phyloP scores from a whole-genome alignment of 352 stramenopile species.

The Pythium volutum region DNA sequence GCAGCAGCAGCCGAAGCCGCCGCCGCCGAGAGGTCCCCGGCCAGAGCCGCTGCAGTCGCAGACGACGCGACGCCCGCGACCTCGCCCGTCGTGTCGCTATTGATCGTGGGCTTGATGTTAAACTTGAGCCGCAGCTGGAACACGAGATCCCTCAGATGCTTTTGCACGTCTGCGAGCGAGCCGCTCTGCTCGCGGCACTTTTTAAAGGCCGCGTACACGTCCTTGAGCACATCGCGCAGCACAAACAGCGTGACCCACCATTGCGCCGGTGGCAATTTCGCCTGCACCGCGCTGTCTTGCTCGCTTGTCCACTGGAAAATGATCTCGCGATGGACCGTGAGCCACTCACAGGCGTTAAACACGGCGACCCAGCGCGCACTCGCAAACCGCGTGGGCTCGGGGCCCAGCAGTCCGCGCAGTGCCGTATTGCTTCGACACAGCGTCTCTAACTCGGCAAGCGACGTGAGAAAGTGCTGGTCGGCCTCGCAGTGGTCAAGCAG shows the following conservation, averaged over 20 bases:
- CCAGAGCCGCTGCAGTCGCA: neutral
- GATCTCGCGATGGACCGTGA: slow-evolving; percentile 40
- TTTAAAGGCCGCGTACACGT: slow-evolving; percentile 31
- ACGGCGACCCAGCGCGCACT: slow-evolving; percentile 40
- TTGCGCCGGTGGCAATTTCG: slow-evolving; percentile 24
- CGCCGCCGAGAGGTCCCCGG: neutral
- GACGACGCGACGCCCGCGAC: neutral
- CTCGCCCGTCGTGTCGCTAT: neutral
- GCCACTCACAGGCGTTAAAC: slow-evolving; percentile 40
- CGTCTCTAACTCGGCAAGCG: slow-evolving; percentile 34
- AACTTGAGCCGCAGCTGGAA: slow-evolving; percentile 54
- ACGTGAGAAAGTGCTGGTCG: slow-evolving; percentile 38
- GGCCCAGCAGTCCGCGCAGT: slow-evolving; percentile 26
- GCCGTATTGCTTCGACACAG: slow-evolving; percentile 25
- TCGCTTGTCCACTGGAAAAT: slow-evolving; percentile 42
- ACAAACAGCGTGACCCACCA: slow-evolving; percentile 50
- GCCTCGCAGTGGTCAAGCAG: slow-evolving; percentile 38
- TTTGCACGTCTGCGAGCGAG: slow-evolving; percentile 40
- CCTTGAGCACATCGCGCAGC: slow-evolving; percentile 46
- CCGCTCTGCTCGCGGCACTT: slow-evolving; percentile 30
- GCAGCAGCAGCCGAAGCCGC: neutral
- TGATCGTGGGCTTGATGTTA: slow-evolving; percentile 35
- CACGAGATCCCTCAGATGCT: slow-evolving; percentile 41
- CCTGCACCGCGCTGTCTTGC: slow-evolving; percentile 19
- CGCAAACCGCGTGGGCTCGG: slow-evolving; percentile 14